Evolutionary conservation across 2,329 filamentous ascomycete species (phyloP).

Genomic region (Colletotrichum gloeosporioides): DNA sequence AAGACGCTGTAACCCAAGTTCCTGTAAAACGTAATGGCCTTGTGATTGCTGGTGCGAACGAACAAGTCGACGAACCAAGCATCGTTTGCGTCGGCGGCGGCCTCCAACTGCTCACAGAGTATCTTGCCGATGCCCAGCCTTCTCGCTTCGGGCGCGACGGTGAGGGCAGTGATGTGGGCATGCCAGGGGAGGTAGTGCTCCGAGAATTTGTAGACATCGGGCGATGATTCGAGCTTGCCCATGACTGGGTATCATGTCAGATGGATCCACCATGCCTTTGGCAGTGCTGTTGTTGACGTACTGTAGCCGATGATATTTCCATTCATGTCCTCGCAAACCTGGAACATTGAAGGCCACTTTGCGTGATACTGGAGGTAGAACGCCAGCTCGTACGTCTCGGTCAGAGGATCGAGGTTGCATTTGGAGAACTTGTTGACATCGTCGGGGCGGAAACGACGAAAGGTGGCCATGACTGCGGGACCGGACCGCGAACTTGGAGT

Average conservation of each 20-base stretch:
- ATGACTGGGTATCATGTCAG: constrained; percentile 70
- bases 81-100: constrained; percentile 79
- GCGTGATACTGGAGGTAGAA: constrained; percentile 98
- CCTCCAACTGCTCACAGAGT: constrained; percentile 81
- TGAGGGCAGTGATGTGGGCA: constrained; percentile 95
- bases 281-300: constrained; percentile 48
- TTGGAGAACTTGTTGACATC: constrained; percentile 91
- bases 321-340: constrained; percentile 83
- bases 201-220: constrained; percentile 74
- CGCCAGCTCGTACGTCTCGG: constrained; percentile 95
- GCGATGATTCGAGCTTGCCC: constrained; percentile 93
- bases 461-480: constrained; percentile 70
- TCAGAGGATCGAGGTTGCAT: constrained; percentile 94
- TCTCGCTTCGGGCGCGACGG: constrained; percentile 85
- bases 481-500: background rate
- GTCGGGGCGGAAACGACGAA: constrained; percentile 82
- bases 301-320: constrained; percentile 96
- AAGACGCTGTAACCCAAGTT: constrained; percentile 93
- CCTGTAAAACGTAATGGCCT: constrained; percentile 88
- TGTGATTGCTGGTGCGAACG: constrained; percentile 85
- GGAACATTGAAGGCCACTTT: constrained; percentile 94
- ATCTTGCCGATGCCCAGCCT: constrained; percentile 86
- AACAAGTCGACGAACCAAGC: constrained; percentile 97
- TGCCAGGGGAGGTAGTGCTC: constrained; percentile 99
- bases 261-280: constrained; percentile 13